Evolutionary conservation across 345 rosid species (phyloP), one percentile per base, ranked within the genome.

Genomic region (Salix purpurea): DNA sequence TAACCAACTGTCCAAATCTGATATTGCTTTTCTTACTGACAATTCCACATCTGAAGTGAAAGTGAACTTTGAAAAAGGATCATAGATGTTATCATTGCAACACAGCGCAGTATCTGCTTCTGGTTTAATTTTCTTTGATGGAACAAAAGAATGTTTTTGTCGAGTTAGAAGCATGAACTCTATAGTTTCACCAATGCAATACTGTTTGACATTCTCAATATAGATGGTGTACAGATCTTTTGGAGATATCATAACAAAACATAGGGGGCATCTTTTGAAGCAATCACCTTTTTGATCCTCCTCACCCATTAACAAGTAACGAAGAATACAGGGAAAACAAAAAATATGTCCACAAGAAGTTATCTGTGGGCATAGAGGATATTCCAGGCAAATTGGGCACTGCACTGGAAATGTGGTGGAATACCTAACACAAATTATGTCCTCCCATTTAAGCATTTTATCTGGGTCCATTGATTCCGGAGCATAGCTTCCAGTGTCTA

Each of bases 321-420:
- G 92, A 37, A 96, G 86, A 75, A 96, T 83, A 80, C 99, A 96
- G 0, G 98, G 98, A 82, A 96, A 93, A 84, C 99, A 96, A 87
- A 91, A 95, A 7, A 96, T 89, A 76, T 93, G 99, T n/a, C 99
- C 99, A 70, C 99, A 96, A 0, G 94, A 87, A 70, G 99, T 96
- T 71, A 96, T 92, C 76, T 96, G 99, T 2, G 99, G 92, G 80
- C 99, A 96, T 2, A 93, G 83, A 82, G 99, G 99, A 71, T 82
- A 68, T 67, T 91, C 99, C 91, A 96, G 84, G 81, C 99, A 96
- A 79, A 96, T 91, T 18, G 99, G 98, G 64, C 98, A 96, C 85
- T 91, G 99, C 79, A 96, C 96, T 14, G 88, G 83, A 74, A 81
- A 84, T 15, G 99, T 87, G 60, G 98, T 92, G n/a, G 91, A 86